Percentiles rank a stretch among this genome's conserved stretches.
Evolutionary conservation across 2,329 filamentous ascomycete genomes (phyloP).

Genomic region (Blumeriella jaapii): DNA sequence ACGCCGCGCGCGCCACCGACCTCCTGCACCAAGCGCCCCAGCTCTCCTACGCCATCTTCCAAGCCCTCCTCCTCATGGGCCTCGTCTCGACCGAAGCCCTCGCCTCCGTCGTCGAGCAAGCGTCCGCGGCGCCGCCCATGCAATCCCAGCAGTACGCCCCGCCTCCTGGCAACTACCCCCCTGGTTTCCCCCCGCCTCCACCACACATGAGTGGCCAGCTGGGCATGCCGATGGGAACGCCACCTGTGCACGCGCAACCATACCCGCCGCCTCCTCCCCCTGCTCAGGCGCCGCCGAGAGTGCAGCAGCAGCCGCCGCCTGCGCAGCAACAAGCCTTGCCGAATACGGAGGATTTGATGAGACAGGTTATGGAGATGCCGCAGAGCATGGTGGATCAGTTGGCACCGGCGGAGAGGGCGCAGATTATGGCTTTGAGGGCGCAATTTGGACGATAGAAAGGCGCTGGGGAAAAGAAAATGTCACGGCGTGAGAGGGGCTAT

Average conservation of each 20-base stretch:
- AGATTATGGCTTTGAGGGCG: conserved; percentile 65
- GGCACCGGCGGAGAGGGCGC: conserved; percentile 60
- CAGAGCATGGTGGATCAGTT: conserved; percentile 71
- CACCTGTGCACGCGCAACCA: conserved; percentile 34
- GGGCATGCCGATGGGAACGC: conserved; percentile 31
- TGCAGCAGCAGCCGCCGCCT: conserved; percentile 33
- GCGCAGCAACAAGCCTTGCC: no score
- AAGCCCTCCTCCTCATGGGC: conserved; percentile 84
- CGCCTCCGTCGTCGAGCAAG: conserved; percentile 61
- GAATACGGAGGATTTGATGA: conserved; percentile 62
- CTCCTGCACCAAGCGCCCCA: conserved; percentile 83
- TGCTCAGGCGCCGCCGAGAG: conserved; percentile 15
- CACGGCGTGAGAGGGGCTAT: no score
- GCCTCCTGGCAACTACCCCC: conserved; percentile 26
- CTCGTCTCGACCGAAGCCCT: conserved; percentile 80
- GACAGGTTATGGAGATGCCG: conserved; percentile 70
- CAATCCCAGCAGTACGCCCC: conserved; percentile 20
- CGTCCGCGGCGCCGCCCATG: conserved; percentile 32
- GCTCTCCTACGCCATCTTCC: conserved; percentile 88
- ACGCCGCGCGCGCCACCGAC: conserved; percentile 75
- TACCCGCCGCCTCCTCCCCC: conserved; percentile 19
- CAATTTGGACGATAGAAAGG: conserved; percentile 15
- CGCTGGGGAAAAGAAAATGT: no score
- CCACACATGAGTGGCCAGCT: conserved; percentile 28
- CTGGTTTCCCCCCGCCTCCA: conserved; percentile 30